Base-by-base conservation (phyloP, 1,284 basidiomycete genomes). In the Moesziomyces sp. region DNA sequence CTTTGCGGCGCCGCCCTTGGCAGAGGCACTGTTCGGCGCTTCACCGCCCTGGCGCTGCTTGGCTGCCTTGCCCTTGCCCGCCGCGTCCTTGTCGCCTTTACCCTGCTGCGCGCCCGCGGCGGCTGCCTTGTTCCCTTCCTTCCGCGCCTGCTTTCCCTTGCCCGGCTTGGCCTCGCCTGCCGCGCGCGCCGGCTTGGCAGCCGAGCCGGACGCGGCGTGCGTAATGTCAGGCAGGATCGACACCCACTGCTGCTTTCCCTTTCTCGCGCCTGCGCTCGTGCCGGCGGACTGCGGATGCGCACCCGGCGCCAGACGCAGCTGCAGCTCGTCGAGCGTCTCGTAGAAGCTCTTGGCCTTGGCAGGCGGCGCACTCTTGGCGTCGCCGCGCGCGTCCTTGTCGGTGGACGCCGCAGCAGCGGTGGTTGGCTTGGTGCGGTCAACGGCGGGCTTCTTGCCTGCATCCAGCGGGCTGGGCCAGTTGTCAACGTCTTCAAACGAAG, bases 211-310 rank as follows among this genome's bases (percentile, higher is more conserved):
- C 7, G 55, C 24, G 2, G 55, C 26, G 18, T 65, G 72, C 24
- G 76, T 79, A 42, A 79, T 71, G 38, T 70, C 65, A 18, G 77
- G 77, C 38, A 79, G 19, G 50, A 79, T 77, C 10, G 72, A 47
- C 35, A 79, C 74, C 77, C 77, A 79, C n/a, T 77, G 62, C 53
- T 73, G 64, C 52, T 75, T 75, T 1, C 73, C 75, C 43, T 77
- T 77, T 26, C 53, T 58, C 10, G 47, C 58, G n/a, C 49, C 61
- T 5, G 56, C 64, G 34, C 38, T 50, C 3, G 44, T 40, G 18
- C 45, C 48, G 7, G 53, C 5, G 11, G 46, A 47, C 35, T 67
- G 55, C 10, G 46, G 26, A 45, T 46, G 51, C 30, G 53, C 44
- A 34, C 62, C 63, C 18, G 69, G 69, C 1, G 69, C 64, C 2